Conservation (phyloP, 176 grass and related monocot species). For the Avena insularis region DNA sequence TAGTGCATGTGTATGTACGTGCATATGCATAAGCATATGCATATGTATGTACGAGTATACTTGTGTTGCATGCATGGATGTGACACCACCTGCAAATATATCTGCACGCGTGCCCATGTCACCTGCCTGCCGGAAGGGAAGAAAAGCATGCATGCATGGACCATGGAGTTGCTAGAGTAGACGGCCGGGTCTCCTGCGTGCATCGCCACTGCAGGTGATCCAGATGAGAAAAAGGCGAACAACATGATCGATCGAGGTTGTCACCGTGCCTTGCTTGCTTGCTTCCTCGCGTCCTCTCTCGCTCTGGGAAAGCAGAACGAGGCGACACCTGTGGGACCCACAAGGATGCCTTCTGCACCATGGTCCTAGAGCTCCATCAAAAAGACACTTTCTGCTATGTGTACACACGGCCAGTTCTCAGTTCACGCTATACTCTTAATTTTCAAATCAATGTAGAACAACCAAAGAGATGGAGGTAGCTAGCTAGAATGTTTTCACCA, state of each 20-base stretch:
- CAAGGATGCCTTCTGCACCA: neutral
- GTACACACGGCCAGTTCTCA: neutral
- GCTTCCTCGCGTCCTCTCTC: neutral
- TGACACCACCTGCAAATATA: neutral
- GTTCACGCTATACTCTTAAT: neutral
- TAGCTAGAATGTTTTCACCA: too few relatives aligned
- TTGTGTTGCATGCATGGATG: neutral
- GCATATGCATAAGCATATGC: too few relatives aligned
- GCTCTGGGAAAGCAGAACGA: neutral
- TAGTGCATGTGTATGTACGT: too few relatives aligned
- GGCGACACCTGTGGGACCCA: neutral
- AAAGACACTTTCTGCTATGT: neutral
- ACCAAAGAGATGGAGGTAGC: neutral
- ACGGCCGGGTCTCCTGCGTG: neutral
- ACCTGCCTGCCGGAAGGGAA: neutral
- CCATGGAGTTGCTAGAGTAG: neutral
- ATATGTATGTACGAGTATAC: neutral
- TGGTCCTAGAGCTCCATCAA: neutral
- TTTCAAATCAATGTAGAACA: neutral
- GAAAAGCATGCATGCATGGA: neutral
- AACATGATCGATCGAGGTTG: slow-evolving; percentile 22
- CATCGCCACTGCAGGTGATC: neutral
- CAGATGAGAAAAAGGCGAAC: neutral
- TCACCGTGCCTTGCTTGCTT: neutral
- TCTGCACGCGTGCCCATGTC: neutral